A percentile compares a stretch with the other conserved stretches of the same genome.
Evolutionary conservation across 2,329 filamentous ascomycete species (phyloP).

Genomic region (Alternaria angustiovoidea): DNA sequence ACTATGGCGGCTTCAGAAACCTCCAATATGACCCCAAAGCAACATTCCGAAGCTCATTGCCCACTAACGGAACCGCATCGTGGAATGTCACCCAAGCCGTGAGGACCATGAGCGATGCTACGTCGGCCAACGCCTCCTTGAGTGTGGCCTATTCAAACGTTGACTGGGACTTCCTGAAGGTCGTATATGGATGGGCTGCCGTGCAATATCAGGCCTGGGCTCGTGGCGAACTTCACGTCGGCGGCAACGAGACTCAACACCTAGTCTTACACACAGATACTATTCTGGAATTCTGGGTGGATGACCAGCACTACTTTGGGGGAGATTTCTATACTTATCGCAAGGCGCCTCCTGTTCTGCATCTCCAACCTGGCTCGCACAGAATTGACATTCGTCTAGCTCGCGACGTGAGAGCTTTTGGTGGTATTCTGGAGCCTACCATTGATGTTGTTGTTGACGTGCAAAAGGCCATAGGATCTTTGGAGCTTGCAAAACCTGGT

Average conservation of each 20-base stretch:
- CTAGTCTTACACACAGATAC: constrained; percentile 58
- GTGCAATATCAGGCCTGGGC: constrained; percentile 68
- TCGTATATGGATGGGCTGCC: constrained; percentile 66
- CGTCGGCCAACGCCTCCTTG: constrained; percentile 51
- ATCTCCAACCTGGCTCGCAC: constrained; percentile 60
- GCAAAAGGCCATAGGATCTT: constrained; percentile 28
- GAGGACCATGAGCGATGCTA: constrained; percentile 30
- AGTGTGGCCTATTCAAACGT: constrained; percentile 59
- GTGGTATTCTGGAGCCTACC: constrained; percentile 58
- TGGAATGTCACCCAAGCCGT: constrained; percentile 57
- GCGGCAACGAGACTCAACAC: constrained; percentile 41
- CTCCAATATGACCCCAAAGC: constrained; percentile 55
- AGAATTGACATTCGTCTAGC: constrained; percentile 62
- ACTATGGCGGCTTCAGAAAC: constrained; percentile 60
- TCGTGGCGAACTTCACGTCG: constrained; percentile 58
- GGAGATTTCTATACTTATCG: constrained; percentile 65
- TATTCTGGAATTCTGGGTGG: constrained; percentile 63
- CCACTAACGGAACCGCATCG: constrained; percentile 58
- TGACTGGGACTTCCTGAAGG: constrained; percentile 63
- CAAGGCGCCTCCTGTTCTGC: constrained; percentile 59
- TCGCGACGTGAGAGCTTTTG: constrained; percentile 65
- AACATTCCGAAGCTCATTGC: constrained; percentile 60
- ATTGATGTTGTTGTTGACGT: constrained; percentile 52
- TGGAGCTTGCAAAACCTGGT: constrained; percentile 45
- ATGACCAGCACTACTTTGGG: constrained; percentile 62